Percentiles rank a stretch among this genome's conserved stretches.
phyloP scores from a whole-genome alignment of 2,329 filamentous ascomycete species.

The Juglanconis juglandina region DNA sequence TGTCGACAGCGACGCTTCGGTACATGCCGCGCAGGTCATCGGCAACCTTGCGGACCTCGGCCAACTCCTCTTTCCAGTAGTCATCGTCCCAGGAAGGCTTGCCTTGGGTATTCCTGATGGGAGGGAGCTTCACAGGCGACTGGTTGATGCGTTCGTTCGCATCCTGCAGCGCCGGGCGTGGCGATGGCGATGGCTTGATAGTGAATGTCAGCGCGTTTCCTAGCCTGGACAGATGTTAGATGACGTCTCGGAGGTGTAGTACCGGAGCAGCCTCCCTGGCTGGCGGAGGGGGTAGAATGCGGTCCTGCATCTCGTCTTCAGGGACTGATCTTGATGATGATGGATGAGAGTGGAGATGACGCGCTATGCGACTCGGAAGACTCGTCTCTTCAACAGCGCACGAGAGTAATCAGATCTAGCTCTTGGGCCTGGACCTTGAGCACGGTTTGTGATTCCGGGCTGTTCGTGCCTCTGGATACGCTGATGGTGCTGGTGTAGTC shows the following conservation, averaged over 20 bases:
- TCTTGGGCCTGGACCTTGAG: no score
- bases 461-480: no score
- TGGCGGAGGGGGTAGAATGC: background rate
- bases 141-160: constrained; percentile 29
- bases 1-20: background rate
- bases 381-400: no score
- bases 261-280: background rate
- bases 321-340: background rate
- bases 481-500: no score
- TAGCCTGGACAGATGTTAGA: background rate
- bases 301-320: background rate
- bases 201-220: background rate
- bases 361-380: no score
- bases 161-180: constrained; percentile 23
- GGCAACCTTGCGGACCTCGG: background rate
- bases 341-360: background rate
- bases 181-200: background rate
- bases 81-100: background rate
- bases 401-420: no score
- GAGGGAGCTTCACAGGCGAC: constrained; percentile 19
- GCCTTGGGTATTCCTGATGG: background rate
- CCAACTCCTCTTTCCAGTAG: background rate
- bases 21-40: background rate
- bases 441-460: no score
- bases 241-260: background rate